Conservation (phyloP, 2,329 filamentous ascomycete species). For the Cercospora janseana region DNA sequence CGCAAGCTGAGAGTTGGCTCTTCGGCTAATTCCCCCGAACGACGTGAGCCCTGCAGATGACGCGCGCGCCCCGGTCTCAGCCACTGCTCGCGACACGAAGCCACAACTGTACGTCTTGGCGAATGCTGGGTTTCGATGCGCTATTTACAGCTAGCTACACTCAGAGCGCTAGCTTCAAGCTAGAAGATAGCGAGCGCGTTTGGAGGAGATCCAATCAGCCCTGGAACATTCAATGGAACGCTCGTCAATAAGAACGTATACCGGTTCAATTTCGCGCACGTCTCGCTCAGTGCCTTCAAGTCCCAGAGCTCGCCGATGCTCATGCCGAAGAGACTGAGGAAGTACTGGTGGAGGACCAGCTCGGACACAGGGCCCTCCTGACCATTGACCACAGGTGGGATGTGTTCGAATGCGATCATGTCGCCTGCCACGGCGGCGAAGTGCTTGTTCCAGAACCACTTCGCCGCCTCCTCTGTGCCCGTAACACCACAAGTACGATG, state of each 20-base stretch:
- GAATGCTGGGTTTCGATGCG: too few species aligned
- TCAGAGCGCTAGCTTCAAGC: too few species aligned
- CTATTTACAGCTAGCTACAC: too few species aligned
- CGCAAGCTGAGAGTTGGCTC: conserved; percentile 4
- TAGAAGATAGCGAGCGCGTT: conserved; percentile 39
- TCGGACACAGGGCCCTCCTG: conserved; percentile 27
- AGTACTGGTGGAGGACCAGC: conserved; percentile 42
- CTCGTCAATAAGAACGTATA: conserved; percentile 49
- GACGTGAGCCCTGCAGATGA: conserved; percentile 7
- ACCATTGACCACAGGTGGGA: conserved; percentile 35
- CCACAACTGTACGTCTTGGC: not conserved
- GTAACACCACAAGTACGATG: conserved; percentile 43
- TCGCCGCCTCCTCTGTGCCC: conserved; percentile 49
- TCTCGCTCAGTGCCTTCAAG: conserved; percentile 42
- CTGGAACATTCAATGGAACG: conserved; percentile 45
- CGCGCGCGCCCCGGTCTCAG: conserved; percentile 1
- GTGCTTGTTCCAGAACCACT: conserved; percentile 58
- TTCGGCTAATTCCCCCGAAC: conserved; percentile 4
- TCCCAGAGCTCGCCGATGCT: conserved; percentile 50
- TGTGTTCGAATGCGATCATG: conserved; percentile 52
- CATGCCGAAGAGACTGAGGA: conserved; percentile 45
- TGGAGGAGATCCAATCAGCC: conserved; percentile 37
- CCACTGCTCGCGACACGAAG: conserved; percentile 1
- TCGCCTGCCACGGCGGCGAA: conserved; percentile 60
- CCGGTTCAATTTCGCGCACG: conserved; percentile 40